phyloP scores from a whole-genome alignment of 2,329 filamentous ascomycete genomes.

The Talaromyces sp. region DNA sequence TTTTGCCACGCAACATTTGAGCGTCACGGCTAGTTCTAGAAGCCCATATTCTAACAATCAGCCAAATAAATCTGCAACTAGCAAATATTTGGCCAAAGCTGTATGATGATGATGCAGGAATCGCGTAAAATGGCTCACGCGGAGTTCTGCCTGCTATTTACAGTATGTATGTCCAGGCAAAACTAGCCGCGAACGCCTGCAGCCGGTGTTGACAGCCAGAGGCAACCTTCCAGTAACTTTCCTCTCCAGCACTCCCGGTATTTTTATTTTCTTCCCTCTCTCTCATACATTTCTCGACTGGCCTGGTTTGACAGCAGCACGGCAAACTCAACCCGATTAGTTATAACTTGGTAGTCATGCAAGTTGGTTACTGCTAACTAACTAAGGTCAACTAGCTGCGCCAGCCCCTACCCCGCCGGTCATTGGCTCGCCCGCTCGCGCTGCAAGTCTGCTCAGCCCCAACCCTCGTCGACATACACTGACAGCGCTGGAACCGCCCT shows the following conservation, averaged over 20 bases:
- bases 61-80: neutral
- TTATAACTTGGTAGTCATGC: too few species aligned
- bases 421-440: slow-evolving; percentile 11
- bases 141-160: neutral
- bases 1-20: neutral
- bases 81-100: neutral
- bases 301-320: neutral
- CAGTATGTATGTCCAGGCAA: neutral
- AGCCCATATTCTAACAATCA: too few species aligned
- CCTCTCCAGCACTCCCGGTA: neutral
- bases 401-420: slow-evolving; percentile 9
- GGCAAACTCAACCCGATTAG: neutral
- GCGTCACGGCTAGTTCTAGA: too few species aligned
- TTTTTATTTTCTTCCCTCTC: neutral
- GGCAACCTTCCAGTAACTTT: too few species aligned
- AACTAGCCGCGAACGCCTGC: neutral
- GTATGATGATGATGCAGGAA: neutral
- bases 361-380: neutral
- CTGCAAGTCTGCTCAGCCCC: slow-evolving; percentile 12
- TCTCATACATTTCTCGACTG: neutral
- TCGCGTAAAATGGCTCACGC: neutral
- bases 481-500: neutral
- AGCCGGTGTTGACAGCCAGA: neutral
- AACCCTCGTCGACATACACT: slow-evolving; percentile 1
- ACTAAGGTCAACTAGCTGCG: neutral